A percentile compares a stretch with the other conserved stretches of the same genome.
These are phyloP conservation scores for Ophiostoma tasmaniense DNA, from an alignment of 2,329 filamentous ascomycete genomes.

Conservation along the genomic window DNA sequence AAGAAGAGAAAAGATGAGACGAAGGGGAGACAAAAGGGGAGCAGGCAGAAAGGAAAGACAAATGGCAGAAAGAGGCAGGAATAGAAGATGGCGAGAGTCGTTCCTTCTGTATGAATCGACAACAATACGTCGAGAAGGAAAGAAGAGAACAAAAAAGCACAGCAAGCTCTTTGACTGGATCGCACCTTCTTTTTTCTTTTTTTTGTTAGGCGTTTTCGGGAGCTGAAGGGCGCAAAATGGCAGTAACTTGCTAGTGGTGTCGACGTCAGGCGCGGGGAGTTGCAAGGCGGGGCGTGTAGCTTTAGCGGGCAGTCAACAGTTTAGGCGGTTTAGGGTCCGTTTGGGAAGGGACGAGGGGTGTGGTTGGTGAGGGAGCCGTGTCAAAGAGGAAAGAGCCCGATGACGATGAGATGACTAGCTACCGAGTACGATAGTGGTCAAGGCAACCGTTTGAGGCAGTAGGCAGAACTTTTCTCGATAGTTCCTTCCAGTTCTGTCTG, in stretches of 20 bases:
- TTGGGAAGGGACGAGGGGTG: conserved; percentile 2
- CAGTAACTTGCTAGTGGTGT: conserved; percentile 8
- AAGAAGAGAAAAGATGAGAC: not conserved
- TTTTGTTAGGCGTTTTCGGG: conserved; percentile 5
- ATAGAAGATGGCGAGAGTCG: not conserved
- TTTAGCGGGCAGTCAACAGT: conserved; percentile 10
- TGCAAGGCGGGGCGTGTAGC: conserved; percentile 8
- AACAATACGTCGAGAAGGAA: not conserved
- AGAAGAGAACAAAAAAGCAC: not conserved
- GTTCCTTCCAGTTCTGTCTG: not conserved
- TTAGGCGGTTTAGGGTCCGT: not conserved
- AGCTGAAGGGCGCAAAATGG: not conserved
- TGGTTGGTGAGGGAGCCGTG: not conserved
- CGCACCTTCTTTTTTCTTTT: not conserved
- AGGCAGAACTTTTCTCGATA: not conserved
- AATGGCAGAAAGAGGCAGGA: not conserved
- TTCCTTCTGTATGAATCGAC: not conserved
- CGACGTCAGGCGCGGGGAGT: conserved; percentile 7
- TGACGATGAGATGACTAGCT: not conserved
- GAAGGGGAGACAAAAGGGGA: not conserved
- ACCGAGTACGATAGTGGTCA: not conserved
- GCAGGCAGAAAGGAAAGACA: not conserved
- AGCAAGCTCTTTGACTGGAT: conserved; percentile 1
- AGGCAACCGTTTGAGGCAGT: not conserved
- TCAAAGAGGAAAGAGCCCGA: not conserved